Evolutionary conservation across 2,329 filamentous ascomycete species (phyloP).

Genomic region (Trichoderma atroviride): DNA sequence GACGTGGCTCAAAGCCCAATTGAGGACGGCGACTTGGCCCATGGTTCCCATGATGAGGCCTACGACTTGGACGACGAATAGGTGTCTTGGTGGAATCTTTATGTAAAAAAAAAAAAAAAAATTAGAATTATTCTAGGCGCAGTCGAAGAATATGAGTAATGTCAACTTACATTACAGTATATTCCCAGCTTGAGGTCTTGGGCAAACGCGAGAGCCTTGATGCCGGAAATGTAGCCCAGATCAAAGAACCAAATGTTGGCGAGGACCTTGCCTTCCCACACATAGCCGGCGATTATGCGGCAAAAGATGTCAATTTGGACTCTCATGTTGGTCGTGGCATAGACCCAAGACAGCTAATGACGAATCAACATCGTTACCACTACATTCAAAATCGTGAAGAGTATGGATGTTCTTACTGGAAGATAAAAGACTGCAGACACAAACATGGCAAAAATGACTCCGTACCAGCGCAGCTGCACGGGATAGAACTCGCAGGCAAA

Average conservation of each 20-base stretch:
- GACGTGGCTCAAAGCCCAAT: slow-evolving; percentile 49
- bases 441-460: slow-evolving; percentile 35
- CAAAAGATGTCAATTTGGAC: slow-evolving; percentile 48
- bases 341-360: slow-evolving; percentile 37
- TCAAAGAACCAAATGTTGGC: slow-evolving; percentile 46
- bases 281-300: slow-evolving; percentile 49
- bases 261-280: slow-evolving; percentile 47
- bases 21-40: slow-evolving; percentile 46
- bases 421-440: slow-evolving; percentile 38
- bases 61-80: slow-evolving; percentile 48
- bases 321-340: slow-evolving; percentile 48
- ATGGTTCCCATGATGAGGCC: slow-evolving; percentile 49
- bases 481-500: slow-evolving; percentile 39
- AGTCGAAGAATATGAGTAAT: background rate
- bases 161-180: slow-evolving; percentile 39
- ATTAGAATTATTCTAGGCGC: slow-evolving; percentile 7
- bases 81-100: slow-evolving; percentile 46
- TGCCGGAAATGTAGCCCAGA: slow-evolving; percentile 45
- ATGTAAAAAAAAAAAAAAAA: background rate
- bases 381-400: background rate
- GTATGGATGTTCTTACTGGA: slow-evolving; percentile 30
- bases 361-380: background rate
- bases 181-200: slow-evolving; percentile 51
- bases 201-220: slow-evolving; percentile 46
- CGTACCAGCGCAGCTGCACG: slow-evolving; percentile 40